phyloP scores from a whole-genome alignment of 768 basidiomycete species.

The Leccinellum rugosiceps region DNA sequence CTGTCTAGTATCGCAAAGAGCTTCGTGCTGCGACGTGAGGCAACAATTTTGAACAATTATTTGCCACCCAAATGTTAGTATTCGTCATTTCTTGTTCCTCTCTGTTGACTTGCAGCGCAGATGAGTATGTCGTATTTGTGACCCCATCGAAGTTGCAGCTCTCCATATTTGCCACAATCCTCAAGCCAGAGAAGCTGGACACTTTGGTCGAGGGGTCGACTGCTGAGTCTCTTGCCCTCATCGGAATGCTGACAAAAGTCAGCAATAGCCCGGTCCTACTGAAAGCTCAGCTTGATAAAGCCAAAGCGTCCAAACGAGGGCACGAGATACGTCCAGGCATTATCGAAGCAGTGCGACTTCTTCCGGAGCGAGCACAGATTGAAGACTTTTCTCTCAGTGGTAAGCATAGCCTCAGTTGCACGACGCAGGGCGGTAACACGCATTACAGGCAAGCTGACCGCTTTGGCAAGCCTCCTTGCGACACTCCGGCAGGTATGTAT shows the following conservation, averaged over 20 bases:
- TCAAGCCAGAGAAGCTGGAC: conserved; percentile 68
- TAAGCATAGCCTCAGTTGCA: conserved; percentile 32
- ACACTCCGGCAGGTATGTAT: conserved; percentile 51
- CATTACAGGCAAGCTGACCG: conserved; percentile 66
- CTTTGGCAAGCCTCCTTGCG: conserved; percentile 61
- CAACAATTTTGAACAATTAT: conserved; percentile 74
- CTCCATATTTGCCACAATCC: conserved; percentile 71
- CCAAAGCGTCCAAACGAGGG: conserved; percentile 41
- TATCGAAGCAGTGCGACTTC: conserved; percentile 55
- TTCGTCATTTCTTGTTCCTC: neutral
- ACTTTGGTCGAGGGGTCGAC: conserved; percentile 67
- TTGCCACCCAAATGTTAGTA: conserved; percentile 87
- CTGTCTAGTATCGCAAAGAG: conserved; percentile 71
- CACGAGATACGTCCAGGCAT: conserved; percentile 47
- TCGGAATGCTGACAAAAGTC: conserved; percentile 81
- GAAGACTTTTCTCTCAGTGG: conserved; percentile 82
- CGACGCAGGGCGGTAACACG: neutral
- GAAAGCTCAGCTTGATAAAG: conserved; percentile 72
- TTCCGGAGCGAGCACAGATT: conserved; percentile 57
- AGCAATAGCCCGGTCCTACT: conserved; percentile 90
- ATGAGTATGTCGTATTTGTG: conserved; percentile 98
- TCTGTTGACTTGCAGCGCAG: conserved; percentile 38
- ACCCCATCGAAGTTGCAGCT: conserved; percentile 83
- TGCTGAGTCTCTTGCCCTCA: conserved; percentile 74
- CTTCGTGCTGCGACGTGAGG: conserved; percentile 89